Conservation (phyloP, 176 grass and related monocot species). For the Urochloa ruziziensis region DNA sequence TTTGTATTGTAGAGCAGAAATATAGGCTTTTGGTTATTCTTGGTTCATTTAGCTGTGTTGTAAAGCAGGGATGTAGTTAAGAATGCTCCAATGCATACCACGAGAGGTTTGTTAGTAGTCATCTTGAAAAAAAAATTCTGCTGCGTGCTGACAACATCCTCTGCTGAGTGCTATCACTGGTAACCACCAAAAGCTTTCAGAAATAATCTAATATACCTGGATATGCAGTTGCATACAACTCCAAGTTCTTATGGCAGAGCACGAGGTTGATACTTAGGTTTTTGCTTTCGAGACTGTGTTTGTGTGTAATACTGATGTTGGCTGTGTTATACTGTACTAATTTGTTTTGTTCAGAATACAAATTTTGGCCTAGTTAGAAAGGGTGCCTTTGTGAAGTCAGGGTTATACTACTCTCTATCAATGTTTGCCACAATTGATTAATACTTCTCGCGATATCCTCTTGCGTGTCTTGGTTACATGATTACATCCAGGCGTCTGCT, state of each 20-base stretch:
- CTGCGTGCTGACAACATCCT: background rate
- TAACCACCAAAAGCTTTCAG: background rate
- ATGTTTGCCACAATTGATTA: background rate
- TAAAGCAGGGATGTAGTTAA: conserved; percentile 20
- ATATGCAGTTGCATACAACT: background rate
- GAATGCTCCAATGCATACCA: background rate
- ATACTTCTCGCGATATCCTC: background rate
- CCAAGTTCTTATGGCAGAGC: no score
- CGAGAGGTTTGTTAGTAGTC: background rate
- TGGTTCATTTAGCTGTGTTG: conserved; percentile 18
- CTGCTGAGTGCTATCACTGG: background rate
- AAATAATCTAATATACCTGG: background rate
- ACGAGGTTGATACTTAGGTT: no score
- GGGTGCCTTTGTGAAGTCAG: background rate
- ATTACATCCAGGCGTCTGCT: no score
- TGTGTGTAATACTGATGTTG: background rate
- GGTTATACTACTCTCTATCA: background rate
- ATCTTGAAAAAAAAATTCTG: conserved; percentile 2
- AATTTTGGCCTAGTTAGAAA: background rate
- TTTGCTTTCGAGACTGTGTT: background rate
- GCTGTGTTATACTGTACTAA: background rate
- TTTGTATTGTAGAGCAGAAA: conserved; percentile 42
- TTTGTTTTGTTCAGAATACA: background rate
- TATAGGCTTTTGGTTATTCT: background rate
- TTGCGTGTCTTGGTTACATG: background rate